Percentiles rank a stretch among this genome's conserved stretches.
Conservation (phyloP, 371 early-diverging fungal genomes). For the Mortierella sp. region DNA sequence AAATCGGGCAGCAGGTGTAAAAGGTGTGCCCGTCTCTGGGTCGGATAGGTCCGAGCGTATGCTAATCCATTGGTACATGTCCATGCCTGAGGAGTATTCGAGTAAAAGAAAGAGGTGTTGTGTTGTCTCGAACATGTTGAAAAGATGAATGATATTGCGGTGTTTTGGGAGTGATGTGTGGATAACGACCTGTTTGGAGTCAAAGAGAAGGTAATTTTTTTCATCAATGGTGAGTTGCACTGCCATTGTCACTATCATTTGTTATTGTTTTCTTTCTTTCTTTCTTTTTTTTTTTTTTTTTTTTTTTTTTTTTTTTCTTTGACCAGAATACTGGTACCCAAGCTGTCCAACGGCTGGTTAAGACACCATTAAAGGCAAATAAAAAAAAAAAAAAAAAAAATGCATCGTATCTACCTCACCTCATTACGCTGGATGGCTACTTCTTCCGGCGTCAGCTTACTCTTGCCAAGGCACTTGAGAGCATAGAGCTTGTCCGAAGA, state of each 20-base stretch:
- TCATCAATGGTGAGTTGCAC: no score
- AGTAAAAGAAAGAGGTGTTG: slow-evolving; percentile 79
- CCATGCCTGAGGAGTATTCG: slow-evolving; percentile 81
- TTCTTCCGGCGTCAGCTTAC: slow-evolving; percentile 63
- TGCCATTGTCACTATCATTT: neutral
- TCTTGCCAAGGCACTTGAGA: slow-evolving; percentile 72
- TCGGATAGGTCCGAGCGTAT: slow-evolving; percentile 63
- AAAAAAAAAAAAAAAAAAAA: neutral
- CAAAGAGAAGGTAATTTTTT: no score
- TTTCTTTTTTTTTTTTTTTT: neutral
- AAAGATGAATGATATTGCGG: slow-evolving; percentile 73
- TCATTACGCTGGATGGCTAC: slow-evolving; percentile 68
- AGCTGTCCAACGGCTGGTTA: neutral
- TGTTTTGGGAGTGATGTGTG: slow-evolving; percentile 72
- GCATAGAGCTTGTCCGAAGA: slow-evolving; percentile 63
- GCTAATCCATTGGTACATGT: slow-evolving; percentile 83
- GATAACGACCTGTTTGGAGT: slow-evolving; percentile 59
- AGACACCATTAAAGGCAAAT: neutral
- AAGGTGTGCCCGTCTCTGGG: slow-evolving; percentile 61
- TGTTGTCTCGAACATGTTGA: slow-evolving; percentile 75
- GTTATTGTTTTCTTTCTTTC: neutral
- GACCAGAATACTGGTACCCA: neutral
- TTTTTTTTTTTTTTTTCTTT: slow-evolving; percentile 14
- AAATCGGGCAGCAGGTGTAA: slow-evolving; percentile 65
- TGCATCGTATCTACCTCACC: slow-evolving; percentile 31